Base-by-base conservation (phyloP, 352 stramenopile species). In the Phytophthora tubulina region DNA sequence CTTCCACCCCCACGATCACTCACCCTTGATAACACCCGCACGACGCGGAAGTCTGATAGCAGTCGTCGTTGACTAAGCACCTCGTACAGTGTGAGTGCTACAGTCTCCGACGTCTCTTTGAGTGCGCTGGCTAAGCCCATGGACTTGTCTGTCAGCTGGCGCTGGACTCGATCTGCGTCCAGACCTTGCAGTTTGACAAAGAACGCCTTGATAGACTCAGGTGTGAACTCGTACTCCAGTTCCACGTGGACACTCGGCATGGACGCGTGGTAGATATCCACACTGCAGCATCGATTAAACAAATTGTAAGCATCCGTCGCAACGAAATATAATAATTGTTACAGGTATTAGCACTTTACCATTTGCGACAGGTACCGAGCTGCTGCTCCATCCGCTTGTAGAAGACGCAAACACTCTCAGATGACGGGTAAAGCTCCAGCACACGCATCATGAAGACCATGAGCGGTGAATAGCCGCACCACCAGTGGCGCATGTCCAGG, bases 381-480 rank as follows among this genome's bases (percentile, higher is more conserved):
- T 96, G 89, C 13, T 79, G 72, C 35, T 83, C 74, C 87, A 94
- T 94, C 7, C 77, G 71, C 50, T 93, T 80, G 70, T 93, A 92
- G 58, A 96, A 89, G 59, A 84, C 67, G 42, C 84, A 83, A 51
- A 94, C 85, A 56, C 85, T 94, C 14, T 93, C 86, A 5, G 83
- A 83, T 6, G 76, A 57, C 11, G 86, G 84, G 53, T 94, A 90
- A 8, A 96, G 74, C 73, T 96, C 89, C 62, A 96, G 63, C 10
- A 96, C 63, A n/a, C 88, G 86, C 87, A 94, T 89, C 86, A 96
- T 96, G 66, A 94, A 96, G 54, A 85, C 73, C 89, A 96, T 96
- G 64, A 96, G 89, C 60, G 83, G 78, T 35, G 89, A 86, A 55
- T 89, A 91, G 41, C 58, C 35, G 63, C 89, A 96, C 89, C 89